These are phyloP conservation scores for Cenchrus americanus DNA, from an alignment of 176 grass and related monocot genomes.

Conservation along the genomic window DNA sequence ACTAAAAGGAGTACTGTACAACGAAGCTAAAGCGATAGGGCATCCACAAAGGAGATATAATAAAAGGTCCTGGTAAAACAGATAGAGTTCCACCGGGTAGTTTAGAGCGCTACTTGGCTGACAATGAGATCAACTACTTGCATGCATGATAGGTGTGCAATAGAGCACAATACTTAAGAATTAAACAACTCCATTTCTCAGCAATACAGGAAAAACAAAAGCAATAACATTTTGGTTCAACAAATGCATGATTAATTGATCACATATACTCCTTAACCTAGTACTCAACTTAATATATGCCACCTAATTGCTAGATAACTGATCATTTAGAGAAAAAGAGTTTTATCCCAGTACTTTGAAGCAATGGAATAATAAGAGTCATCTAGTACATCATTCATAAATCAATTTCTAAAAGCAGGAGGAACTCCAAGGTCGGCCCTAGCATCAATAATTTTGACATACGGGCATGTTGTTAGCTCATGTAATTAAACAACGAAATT, in stretches of 20 bases:
- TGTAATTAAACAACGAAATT: conserved; percentile 23
- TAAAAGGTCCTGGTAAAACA: conserved; percentile 2
- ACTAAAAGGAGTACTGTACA: not conserved
- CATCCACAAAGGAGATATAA: conserved; percentile 7
- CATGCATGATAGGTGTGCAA: not conserved
- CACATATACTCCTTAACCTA: not conserved
- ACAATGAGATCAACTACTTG: conserved; percentile 13
- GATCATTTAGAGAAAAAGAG: not conserved
- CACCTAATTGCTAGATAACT: not conserved
- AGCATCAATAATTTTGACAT: conserved; percentile 25
- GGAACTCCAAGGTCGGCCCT: not conserved
- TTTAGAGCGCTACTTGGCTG: conserved; percentile 27
- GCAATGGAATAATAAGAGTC: conserved; percentile 29
- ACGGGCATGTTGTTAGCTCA: conserved; percentile 16
- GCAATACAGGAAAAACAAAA: not conserved
- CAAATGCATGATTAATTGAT: conserved; percentile 15
- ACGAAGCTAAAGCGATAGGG: not conserved
- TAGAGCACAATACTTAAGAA: not conserved
- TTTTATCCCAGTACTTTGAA: conserved; percentile 16
- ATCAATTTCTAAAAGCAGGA: conserved; percentile 11
- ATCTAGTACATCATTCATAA: conserved; percentile 7
- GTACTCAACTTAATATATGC: conserved; percentile 10
- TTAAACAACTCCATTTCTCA: not conserved
- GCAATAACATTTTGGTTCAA: not conserved
- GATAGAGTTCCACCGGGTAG: not conserved